Percentiles rank a stretch among this genome's conserved stretches.
These are phyloP conservation scores for Fusarium torreyae DNA, from an alignment of 2,329 filamentous ascomycete genomes.

Conservation along the genomic window DNA sequence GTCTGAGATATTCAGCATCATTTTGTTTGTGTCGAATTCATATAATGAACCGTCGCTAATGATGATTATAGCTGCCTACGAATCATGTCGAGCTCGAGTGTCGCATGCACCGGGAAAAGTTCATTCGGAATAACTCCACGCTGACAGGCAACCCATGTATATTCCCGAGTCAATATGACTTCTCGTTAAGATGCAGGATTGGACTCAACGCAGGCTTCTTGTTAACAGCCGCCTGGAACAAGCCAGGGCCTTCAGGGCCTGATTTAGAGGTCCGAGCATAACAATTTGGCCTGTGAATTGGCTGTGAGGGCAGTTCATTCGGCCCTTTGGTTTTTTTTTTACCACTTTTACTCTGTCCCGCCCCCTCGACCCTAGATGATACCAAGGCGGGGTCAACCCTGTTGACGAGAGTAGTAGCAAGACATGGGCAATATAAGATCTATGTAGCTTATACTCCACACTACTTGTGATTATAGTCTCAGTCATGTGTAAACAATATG, in stretches of 20 bases:
- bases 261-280: slow-evolving; percentile 2
- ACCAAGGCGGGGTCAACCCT: slow-evolving; percentile 29
- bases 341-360: slow-evolving; percentile 22
- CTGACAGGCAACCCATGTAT: slow-evolving; percentile 4
- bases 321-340: slow-evolving; percentile 32
- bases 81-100: slow-evolving; percentile 9
- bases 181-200: slow-evolving; percentile 10
- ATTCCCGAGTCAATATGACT: slow-evolving; percentile 16
- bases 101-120: background rate
- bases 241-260: background rate
- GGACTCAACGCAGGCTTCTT: background rate
- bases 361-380: slow-evolving; percentile 6
- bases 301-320: slow-evolving; percentile 9
- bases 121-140: slow-evolving; percentile 17
- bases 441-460: slow-evolving; percentile 18
- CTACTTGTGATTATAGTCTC: slow-evolving; percentile 8
- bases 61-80: background rate
- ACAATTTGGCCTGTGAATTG: background rate
- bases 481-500: slow-evolving; percentile 11
- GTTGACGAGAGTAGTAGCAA: slow-evolving; percentile 3
- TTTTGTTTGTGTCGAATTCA: slow-evolving; percentile 52
- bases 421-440: slow-evolving; percentile 25
- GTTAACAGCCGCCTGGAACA: slow-evolving; percentile 14
- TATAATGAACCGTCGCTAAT: slow-evolving; percentile 15
- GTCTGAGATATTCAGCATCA: slow-evolving; percentile 62